phyloP scores from a whole-genome alignment of 2,329 filamentous ascomycete species.

The Fusarium fracticaudum region DNA sequence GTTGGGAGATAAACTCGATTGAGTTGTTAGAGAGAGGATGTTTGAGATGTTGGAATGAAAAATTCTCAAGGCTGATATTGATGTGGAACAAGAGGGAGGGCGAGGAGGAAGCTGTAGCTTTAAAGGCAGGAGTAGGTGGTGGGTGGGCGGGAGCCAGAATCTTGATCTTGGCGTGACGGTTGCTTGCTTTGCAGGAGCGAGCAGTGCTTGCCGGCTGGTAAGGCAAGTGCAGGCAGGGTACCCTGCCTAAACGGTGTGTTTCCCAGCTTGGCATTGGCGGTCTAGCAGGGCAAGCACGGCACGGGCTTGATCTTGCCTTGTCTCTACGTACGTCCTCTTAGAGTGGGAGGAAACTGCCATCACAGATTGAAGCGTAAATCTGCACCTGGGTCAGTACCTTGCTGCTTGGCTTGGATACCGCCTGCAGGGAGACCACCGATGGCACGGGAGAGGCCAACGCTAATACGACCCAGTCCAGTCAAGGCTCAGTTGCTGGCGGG shows the following conservation, averaged over 20 bases:
- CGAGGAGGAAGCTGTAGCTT: slow-evolving; percentile 37
- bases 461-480: slow-evolving; percentile 20
- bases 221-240: slow-evolving; percentile 27
- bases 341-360: slow-evolving; percentile 22
- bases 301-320: slow-evolving; percentile 9
- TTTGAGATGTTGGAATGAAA: slow-evolving; percentile 38
- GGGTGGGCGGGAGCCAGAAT: slow-evolving; percentile 21
- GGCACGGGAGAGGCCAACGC: slow-evolving; percentile 32
- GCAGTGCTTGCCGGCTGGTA: slow-evolving; percentile 24
- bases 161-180: slow-evolving; percentile 32
- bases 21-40: slow-evolving; percentile 33
- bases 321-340: slow-evolving; percentile 3
- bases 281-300: slow-evolving; percentile 33
- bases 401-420: slow-evolving; percentile 6
- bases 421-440: slow-evolving; percentile 22
- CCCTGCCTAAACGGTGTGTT: slow-evolving; percentile 8
- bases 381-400: slow-evolving; percentile 6
- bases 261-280: slow-evolving; percentile 31
- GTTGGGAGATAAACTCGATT: slow-evolving; percentile 12
- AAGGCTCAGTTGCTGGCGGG: not conserved
- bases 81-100: slow-evolving; percentile 35
- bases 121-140: slow-evolving; percentile 36
- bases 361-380: slow-evolving; percentile 26
- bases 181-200: slow-evolving; percentile 29
- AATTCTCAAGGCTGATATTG: slow-evolving; percentile 27